These are phyloP conservation scores for Psilocybe azurescens DNA, from an alignment of 768 basidiomycete species.

Conservation along the genomic window DNA sequence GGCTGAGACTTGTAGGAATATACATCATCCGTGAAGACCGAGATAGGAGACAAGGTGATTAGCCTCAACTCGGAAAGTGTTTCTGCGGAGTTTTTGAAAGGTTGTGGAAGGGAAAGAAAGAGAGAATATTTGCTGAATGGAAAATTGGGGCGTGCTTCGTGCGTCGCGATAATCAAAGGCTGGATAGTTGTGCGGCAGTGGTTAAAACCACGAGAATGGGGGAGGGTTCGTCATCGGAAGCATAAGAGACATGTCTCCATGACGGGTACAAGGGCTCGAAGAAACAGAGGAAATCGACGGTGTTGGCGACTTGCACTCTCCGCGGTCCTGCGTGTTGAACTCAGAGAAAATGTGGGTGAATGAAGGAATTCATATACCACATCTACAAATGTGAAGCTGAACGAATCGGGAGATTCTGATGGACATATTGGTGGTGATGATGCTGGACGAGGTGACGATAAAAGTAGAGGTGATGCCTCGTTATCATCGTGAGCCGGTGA, in stretches of 20 bases:
- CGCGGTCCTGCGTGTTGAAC: slow-evolving; percentile 25
- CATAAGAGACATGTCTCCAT: slow-evolving; percentile 45
- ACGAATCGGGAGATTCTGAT: slow-evolving; percentile 35
- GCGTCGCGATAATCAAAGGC: slow-evolving; percentile 58
- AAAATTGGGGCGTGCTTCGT: slow-evolving; percentile 24
- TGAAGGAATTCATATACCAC: slow-evolving; percentile 39
- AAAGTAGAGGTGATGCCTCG: slow-evolving; percentile 26
- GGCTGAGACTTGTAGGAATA: slow-evolving; percentile 32
- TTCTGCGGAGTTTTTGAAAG: slow-evolving; percentile 23
- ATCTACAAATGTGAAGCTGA: slow-evolving; percentile 38
- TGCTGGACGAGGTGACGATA: slow-evolving; percentile 31
- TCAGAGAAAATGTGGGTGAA: slow-evolving; percentile 39
- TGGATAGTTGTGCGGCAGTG: slow-evolving; percentile 51
- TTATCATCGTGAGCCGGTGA: slow-evolving; percentile 23
- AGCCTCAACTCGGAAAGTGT: slow-evolving; percentile 16
- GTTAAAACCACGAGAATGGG: slow-evolving; percentile 37
- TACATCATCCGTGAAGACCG: slow-evolving; percentile 10
- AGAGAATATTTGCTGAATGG: slow-evolving; percentile 19
- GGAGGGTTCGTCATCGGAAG: slow-evolving; percentile 60
- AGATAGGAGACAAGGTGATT: slow-evolving; percentile 12
- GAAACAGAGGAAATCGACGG: slow-evolving; percentile 42
- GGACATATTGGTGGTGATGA: slow-evolving; percentile 27
- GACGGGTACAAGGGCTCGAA: slow-evolving; percentile 42
- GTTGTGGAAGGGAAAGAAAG: slow-evolving; percentile 24
- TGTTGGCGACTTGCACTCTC: slow-evolving; percentile 37